Base-by-base conservation (phyloP, 495 filamentous ascomycete species). In the Xylaria venustula region DNA sequence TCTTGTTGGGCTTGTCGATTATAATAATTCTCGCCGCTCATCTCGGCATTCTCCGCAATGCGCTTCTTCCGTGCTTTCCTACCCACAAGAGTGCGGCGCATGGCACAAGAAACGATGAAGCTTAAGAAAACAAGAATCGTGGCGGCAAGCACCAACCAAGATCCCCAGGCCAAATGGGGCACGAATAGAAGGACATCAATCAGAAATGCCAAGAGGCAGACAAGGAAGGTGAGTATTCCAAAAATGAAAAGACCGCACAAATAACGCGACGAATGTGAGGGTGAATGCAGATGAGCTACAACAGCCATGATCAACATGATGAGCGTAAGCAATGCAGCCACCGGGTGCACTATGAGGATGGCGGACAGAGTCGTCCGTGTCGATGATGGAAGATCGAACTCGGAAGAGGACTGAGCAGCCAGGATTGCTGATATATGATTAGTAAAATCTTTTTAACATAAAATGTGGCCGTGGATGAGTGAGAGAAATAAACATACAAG, bases 141-240 rank as follows among this genome's bases (percentile, higher is more conserved):
- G 20, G 94, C 90, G 17, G 86, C 94, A 26, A 98, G 82, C 15
- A 98, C 94, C 61, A 98, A 85, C 84, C 93, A 98, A 60, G 93
- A 93, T 63, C 91, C 94, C 92, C 93, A 98, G 67, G 86, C 82
- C 73, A 97, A 72, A 75, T 98, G 94, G 34, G 94, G 94, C 23
- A 97, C 90, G 70, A 98, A 98, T 17, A 98, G 83, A 34, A 98
- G 75, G n/a, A 98, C 90, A 73, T 98, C 94, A 60, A 97, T 87
- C 53, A 98, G 79, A 75, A 98, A 98, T 20, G 92, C 89, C 23
- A 98, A 79, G 9, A 98, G 82, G 23, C 90, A 86, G 58, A 93
- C 85, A 40, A 98, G 78, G 32, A 97, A 85, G 4, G 92, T 93
- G 44, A 95, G 83, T 55, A 98, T 83, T 34, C 88, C 87, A 53